Base-by-base conservation (phyloP, 495 filamentous ascomycete species). In the Aspergillus sclerotiicarbonarius region DNA sequence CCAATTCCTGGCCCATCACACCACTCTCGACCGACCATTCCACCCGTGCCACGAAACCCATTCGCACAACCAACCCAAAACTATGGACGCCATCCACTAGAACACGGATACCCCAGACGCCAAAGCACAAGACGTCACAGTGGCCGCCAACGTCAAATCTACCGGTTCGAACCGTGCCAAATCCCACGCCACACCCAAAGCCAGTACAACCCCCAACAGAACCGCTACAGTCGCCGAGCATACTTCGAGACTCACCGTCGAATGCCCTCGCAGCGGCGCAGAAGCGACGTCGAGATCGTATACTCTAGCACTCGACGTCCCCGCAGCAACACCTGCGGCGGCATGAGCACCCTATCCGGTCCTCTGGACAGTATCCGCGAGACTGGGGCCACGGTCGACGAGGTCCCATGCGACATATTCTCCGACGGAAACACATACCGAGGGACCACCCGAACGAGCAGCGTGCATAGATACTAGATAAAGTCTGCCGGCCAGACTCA, bases 261-360 rank as follows among this genome's bases (percentile, higher is more conserved):
- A 4, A 44, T 67, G 7, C 62, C 64, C 0, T 57, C 63, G 8
- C 53, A 62, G 19, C 56, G 67, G 1, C 70, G 69, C 29, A 64
- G 73, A 33, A 68, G 66, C 25, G 74, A 75, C 21, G 66, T 69
- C 30, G 69, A 74, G 12, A 29, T 75, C 20, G 62, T 68, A 37
- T 77, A 76, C 55, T 66, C 71, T 8, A 76, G 68, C 51, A 71
- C 67, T 13, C 67, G 74, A 12, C 69, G 74, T 1, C 58, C 71
- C 4, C 73, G 74, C 37, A 78, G 74, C 55, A 71, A 51, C 19
- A 77, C 73, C 0, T 70, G 67, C 16, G 69, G 70, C 0, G 68
- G 67, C 2, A 25, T 62, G 8, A 63, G 39, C 10, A 51, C 61
- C 1, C 20, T 57, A 1, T 54, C 59, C 50, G 62, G 65, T 8